Evolutionary conservation across 495 filamentous ascomycete genomes (phyloP).

Genomic region (Talaromyces ruber): DNA sequence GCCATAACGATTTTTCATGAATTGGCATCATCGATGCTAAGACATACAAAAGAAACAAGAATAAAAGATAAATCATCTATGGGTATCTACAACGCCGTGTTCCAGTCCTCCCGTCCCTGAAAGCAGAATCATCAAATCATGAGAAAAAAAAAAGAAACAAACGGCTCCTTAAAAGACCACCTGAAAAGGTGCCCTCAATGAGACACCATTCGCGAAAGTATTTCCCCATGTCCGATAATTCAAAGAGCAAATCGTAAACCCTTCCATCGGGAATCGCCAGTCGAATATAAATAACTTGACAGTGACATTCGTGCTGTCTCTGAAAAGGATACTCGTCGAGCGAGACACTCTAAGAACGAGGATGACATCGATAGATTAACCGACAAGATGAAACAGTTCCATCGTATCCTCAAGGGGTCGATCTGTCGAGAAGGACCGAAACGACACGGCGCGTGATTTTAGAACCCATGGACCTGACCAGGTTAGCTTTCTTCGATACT

Average conservation of each 20-base stretch:
- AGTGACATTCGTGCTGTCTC: background rate
- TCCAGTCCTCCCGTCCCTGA: constrained; percentile 13
- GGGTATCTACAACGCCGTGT: constrained; percentile 46
- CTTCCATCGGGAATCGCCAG: background rate
- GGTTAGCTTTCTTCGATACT: constrained; percentile 3
- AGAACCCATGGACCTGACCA: constrained; percentile 49
- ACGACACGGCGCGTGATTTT: constrained; percentile 33
- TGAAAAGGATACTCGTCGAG: background rate
- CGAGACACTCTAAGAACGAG: background rate
- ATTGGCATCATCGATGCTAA: background rate
- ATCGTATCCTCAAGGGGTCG: constrained; percentile 16
- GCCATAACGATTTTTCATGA: constrained; percentile 15
- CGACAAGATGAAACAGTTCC: background rate
- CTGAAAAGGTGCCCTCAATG: background rate
- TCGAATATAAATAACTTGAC: background rate
- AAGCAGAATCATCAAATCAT: background rate
- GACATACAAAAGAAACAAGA: constrained; percentile 1
- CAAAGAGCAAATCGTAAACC: background rate
- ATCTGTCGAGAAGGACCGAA: constrained; percentile 37
- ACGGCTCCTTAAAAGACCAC: background rate
- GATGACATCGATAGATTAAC: background rate
- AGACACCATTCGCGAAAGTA: background rate
- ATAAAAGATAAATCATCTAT: constrained; percentile 19
- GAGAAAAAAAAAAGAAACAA: background rate
- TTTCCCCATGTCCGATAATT: background rate